Evolutionary conservation across 495 filamentous ascomycete genomes (phyloP).

Genomic region (Cercophora scortea): DNA sequence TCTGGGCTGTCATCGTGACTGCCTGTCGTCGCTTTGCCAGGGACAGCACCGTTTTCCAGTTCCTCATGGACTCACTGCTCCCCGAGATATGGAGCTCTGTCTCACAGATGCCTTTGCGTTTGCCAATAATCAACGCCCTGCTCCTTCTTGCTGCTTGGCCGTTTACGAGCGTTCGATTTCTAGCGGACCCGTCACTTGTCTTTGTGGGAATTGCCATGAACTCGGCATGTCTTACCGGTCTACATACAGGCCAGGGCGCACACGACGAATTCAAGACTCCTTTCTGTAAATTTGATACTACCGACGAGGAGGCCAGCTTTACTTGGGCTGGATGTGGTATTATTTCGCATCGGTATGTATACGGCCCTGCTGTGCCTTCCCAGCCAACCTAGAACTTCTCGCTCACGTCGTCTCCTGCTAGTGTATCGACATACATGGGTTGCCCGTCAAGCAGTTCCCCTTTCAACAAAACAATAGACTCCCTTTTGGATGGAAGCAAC

Average conservation of each 20-base stretch:
- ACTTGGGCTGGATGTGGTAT: slow-evolving; percentile 41
- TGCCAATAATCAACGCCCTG: slow-evolving; percentile 35
- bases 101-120: slow-evolving; percentile 23
- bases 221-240: slow-evolving; percentile 29
- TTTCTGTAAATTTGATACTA: slow-evolving; percentile 23
- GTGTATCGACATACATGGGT: slow-evolving; percentile 29
- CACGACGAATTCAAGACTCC: slow-evolving; percentile 33
- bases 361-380: neutral
- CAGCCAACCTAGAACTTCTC: too few relatives aligned
- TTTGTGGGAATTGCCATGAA: slow-evolving; percentile 33
- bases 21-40: slow-evolving; percentile 33
- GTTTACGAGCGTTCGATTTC: slow-evolving; percentile 31
- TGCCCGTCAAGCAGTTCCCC: slow-evolving; percentile 29
- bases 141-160: slow-evolving; percentile 37
- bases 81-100: slow-evolving; percentile 29
- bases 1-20: slow-evolving; percentile 39
- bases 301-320: slow-evolving; percentile 35
- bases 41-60: slow-evolving; percentile 31
- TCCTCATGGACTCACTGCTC: slow-evolving; percentile 30
- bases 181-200: slow-evolving; percentile 33
- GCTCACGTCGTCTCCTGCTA: neutral
- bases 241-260: slow-evolving; percentile 34
- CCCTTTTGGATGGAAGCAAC: slow-evolving; percentile 27
- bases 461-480: slow-evolving; percentile 36
- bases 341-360: slow-evolving; percentile 28